These are phyloP conservation scores for Alternaria sp. DNA, from an alignment of 2,329 filamentous ascomycete species.

Conservation along the genomic window DNA sequence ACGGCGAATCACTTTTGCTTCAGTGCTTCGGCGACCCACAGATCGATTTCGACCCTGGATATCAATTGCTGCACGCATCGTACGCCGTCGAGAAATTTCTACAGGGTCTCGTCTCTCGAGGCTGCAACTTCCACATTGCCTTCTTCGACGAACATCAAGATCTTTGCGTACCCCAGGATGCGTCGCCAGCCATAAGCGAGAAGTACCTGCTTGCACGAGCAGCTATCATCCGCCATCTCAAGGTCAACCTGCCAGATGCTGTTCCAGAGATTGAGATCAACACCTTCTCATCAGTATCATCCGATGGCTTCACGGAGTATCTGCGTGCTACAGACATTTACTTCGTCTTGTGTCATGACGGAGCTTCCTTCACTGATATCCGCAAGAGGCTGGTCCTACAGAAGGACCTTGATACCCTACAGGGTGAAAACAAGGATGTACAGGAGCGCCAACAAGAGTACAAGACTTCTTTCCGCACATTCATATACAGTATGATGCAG, in stretches of 20 bases:
- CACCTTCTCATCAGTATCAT: constrained; percentile 57
- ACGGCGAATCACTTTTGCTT: constrained; percentile 74
- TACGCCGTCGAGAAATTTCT: constrained; percentile 73
- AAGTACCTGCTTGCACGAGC: constrained; percentile 69
- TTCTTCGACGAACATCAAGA: constrained; percentile 68
- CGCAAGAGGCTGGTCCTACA: constrained; percentile 24
- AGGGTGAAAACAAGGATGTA: constrained; percentile 24
- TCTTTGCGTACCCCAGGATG: constrained; percentile 61
- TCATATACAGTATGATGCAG: constrained; percentile 63
- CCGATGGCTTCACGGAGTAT: constrained; percentile 62
- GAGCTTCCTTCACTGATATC: constrained; percentile 46
- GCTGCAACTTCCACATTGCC: constrained; percentile 73
- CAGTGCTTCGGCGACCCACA: constrained; percentile 67
- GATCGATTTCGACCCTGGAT: constrained; percentile 69
- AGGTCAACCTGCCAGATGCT: constrained; percentile 49
- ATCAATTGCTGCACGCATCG: constrained; percentile 74
- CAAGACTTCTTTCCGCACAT: constrained; percentile 48
- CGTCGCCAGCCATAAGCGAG: constrained; percentile 38
- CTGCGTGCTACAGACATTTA: constrained; percentile 62
- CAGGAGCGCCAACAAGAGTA: constrained; percentile 30
- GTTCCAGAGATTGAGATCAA: constrained; percentile 54
- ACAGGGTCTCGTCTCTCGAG: constrained; percentile 63
- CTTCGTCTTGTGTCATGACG: constrained; percentile 74
- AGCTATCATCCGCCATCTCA: constrained; percentile 69
- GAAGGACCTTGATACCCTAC: constrained; percentile 24